Conservation (phyloP, 2,329 filamentous ascomycete genomes). For the Tricladium varicosporioides region DNA sequence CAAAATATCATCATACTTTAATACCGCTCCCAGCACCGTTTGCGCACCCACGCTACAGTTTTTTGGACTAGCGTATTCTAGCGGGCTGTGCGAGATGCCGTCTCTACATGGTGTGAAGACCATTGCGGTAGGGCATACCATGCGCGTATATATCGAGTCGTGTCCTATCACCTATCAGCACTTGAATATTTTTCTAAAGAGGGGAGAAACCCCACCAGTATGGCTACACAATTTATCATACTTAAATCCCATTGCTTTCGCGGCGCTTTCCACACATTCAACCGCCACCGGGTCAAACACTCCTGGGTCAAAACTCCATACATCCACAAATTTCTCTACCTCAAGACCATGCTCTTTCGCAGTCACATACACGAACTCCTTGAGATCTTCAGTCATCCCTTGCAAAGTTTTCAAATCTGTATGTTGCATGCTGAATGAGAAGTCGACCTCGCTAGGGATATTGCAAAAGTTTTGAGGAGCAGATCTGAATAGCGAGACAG, state of each 20-base stretch:
- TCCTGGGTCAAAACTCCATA: slow-evolving; percentile 42
- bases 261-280: slow-evolving; percentile 60
- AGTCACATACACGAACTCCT: slow-evolving; percentile 54
- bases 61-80: slow-evolving; percentile 56
- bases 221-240: slow-evolving; percentile 23
- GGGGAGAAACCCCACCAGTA: slow-evolving; percentile 32
- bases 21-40: slow-evolving; percentile 40
- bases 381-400: slow-evolving; percentile 52
- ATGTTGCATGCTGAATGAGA: slow-evolving; percentile 64
- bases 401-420: slow-evolving; percentile 53
- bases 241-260: slow-evolving; percentile 37
- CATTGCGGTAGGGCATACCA: slow-evolving; percentile 60
- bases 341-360: slow-evolving; percentile 55
- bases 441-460: slow-evolving; percentile 62
- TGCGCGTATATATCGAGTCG: slow-evolving; percentile 55
- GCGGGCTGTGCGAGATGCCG: slow-evolving; percentile 59
- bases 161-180: slow-evolving; percentile 23
- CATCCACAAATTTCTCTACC: slow-evolving; percentile 51
- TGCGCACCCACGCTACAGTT: slow-evolving; percentile 53
- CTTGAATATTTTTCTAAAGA: no score
- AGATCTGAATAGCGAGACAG: slow-evolving; percentile 64
- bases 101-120: slow-evolving; percentile 62
- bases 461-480: slow-evolving; percentile 69
- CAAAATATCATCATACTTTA: slow-evolving; percentile 33
- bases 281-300: slow-evolving; percentile 27